Percentiles rank a stretch among this genome's conserved stretches.
Conservation (phyloP, 2,329 filamentous ascomycete species). For the Pezicula carpinea region DNA sequence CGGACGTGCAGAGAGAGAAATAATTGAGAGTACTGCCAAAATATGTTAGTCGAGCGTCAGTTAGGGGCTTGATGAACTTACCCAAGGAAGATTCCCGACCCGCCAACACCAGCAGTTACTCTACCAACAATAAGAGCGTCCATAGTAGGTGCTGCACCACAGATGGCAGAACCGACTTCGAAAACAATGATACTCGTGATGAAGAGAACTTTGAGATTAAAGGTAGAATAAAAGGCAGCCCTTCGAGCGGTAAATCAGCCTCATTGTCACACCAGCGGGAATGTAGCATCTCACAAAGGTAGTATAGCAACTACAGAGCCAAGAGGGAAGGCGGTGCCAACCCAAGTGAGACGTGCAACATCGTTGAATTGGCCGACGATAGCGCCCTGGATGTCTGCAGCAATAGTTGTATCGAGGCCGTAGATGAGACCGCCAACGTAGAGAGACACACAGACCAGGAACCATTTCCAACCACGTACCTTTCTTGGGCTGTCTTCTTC, state of each 20-base stretch:
- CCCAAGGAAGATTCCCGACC: conserved; percentile 37
- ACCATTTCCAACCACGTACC: too few species aligned
- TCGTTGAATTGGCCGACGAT: conserved; percentile 33
- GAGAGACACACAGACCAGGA: conserved; percentile 13
- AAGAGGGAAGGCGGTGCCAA: conserved; percentile 34
- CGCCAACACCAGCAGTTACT: conserved; percentile 35
- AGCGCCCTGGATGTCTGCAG: conserved; percentile 38
- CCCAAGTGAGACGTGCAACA: conserved; percentile 36
- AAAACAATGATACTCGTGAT: conserved; percentile 15
- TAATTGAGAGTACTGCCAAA: conserved; percentile 18
- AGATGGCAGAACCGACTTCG: conserved; percentile 23
- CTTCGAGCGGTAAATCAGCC: not conserved
- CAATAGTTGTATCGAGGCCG: conserved; percentile 38
- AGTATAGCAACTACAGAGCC: conserved; percentile 20
- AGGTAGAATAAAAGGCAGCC: conserved; percentile 14
- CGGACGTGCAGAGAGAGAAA: conserved; percentile 25
- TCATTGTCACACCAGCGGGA: not conserved
- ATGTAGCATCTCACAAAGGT: conserved; percentile 2
- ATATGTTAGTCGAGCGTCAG: too few species aligned
- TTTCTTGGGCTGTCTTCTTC: too few species aligned
- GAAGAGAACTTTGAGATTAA: conserved; percentile 21
- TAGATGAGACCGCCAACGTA: conserved; percentile 28
- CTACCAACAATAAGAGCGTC: conserved; percentile 41
- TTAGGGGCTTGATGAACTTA: not conserved
- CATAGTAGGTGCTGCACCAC: conserved; percentile 25